Base-by-base conservation (phyloP, 2,329 filamentous ascomycete species). In the Aspergillus quadrilineatus region DNA sequence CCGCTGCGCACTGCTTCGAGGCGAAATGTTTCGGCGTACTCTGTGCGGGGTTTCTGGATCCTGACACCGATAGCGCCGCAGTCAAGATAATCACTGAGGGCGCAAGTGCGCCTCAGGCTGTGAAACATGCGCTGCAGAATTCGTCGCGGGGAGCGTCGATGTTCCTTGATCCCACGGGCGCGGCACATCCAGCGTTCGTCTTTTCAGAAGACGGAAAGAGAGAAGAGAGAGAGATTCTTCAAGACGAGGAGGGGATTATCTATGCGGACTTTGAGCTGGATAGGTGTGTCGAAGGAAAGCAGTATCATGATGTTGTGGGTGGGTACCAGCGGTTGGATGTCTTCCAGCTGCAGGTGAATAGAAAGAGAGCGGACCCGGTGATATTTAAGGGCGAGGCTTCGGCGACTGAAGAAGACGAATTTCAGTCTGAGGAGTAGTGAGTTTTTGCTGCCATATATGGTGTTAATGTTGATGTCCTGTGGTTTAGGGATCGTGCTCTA, bases 1-100 rank as follows among this genome's bases (percentile, higher is more conserved):
- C 79, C 2, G 80, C 80, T 0, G 80, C 80, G 0, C 81, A 84
- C 63, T 84, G 81, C 59, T 84, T 85, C 59, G 82, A 84, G 54
- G 81, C 79, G 0, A 85, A 85, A 60, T 80, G 77, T 43, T 85
- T 84, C 46, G 82, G 81, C 0, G 75, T 84, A 1, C 64, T 82
- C 14, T 81, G 79, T 59, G 73, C 78, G 0, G 77, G 76, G 0
- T 63, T 74, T 22, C 65, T 84, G 0, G 77, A 1, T 7, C 10
- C 30, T 3, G 10, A 34, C 30, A 34, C 30, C 30, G 30, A 74
- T 17, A 43, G 73, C 0, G 70, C 76, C 14, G 73, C 73, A 0
- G 72, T 80, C 2, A 67, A 76, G 1, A 44, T 29, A 6, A 46
- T 46, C 6, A 2, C 44, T 6, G 0, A 28, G 10, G 45, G 45